Evolutionary conservation across 2,329 filamentous ascomycete genomes (phyloP), one percentile per base, ranked within the genome.

Genomic region (Scedosporium minutisporum): DNA sequence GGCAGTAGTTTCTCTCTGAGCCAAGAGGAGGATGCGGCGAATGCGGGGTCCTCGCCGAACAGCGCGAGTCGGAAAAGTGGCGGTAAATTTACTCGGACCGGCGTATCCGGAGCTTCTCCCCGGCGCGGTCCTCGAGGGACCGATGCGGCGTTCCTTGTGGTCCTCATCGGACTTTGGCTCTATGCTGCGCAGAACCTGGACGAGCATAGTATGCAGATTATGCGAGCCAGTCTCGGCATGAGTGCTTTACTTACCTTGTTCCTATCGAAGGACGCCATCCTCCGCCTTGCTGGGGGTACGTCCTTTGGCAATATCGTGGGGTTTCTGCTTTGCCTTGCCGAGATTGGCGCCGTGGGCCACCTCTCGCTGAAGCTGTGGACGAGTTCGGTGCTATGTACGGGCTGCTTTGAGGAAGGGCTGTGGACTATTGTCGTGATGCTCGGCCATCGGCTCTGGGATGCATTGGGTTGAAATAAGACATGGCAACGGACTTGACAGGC

Each of bases 1-100:
- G 70, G 68, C 27, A 68, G 71, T 55, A 71, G 71, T 41, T 75
- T 78, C 60, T 70, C 66, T 5, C 65, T 77, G 1, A 70, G 68
- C 33, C 66, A 66, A 42, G 55, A 62, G 53, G 33, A 62, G 18
- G 38, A 62, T 38, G 10, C 21, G 3, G 58, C 58, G 6, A 60
- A 41, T 2, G 6, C 42, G 4, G 23, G 25, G 29, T 55, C 55
- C 51, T 21, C 44, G 1, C 44, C 44, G 18, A 57, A 21, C 14
- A n/a, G 21, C 14, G 3, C 14, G 27, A 6, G 27, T 6, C 53
- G 18, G 7, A 25, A 62, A 16, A 29, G 29, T 21, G 9, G 18
- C 44, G 44, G n/a, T 3, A 48, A 48, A 18, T 6, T 3, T 18
- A n/a, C 21, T 27, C 25, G 33, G 4, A 7, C 21, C n/a, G 4